Conservation (phyloP, 129 eudicot genomes). For the Lonicera japonica region DNA sequence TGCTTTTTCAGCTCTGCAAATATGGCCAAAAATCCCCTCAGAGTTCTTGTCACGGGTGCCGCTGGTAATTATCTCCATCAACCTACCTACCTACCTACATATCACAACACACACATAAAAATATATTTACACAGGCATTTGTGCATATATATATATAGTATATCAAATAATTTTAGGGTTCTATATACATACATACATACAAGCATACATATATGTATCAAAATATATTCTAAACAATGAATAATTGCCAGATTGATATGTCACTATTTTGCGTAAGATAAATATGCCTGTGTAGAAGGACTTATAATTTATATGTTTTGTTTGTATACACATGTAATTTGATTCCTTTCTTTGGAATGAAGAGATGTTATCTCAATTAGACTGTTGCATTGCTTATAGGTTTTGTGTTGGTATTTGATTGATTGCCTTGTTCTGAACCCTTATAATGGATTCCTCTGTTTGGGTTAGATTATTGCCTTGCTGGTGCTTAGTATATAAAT, state of each 20-base stretch:
- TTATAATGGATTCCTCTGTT: slow-evolving; percentile 23
- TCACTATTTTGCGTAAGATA: no score
- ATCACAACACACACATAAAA: no score
- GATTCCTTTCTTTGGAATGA: slow-evolving; percentile 32
- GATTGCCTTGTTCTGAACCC: slow-evolving; percentile 29
- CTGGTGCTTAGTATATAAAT: slow-evolving; percentile 14
- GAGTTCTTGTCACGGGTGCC: slow-evolving; percentile 39
- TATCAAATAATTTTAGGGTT: no score
- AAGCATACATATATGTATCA: not conserved
- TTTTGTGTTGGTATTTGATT: slow-evolving; percentile 40
- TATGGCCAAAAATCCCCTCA: slow-evolving; percentile 22
- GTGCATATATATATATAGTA: not conserved
- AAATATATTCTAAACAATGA: no score
- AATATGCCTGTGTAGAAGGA: no score
- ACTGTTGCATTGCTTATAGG: slow-evolving; percentile 34
- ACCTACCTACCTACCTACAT: not conserved
- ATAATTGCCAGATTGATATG: no score
- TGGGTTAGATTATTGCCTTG: slow-evolving; percentile 7
- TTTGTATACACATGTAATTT: no score
- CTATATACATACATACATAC: not conserved
- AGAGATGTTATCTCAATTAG: slow-evolving; percentile 8
- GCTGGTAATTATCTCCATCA: slow-evolving; percentile 23
- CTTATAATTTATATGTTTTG: no score
- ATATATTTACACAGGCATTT: slow-evolving; percentile 1
- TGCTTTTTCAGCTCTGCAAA: not conserved